Percentiles rank a stretch among this genome's conserved stretches.
phyloP scores from a whole-genome alignment of 495 filamentous ascomycete genomes.

The Aspergillus panamensis region DNA sequence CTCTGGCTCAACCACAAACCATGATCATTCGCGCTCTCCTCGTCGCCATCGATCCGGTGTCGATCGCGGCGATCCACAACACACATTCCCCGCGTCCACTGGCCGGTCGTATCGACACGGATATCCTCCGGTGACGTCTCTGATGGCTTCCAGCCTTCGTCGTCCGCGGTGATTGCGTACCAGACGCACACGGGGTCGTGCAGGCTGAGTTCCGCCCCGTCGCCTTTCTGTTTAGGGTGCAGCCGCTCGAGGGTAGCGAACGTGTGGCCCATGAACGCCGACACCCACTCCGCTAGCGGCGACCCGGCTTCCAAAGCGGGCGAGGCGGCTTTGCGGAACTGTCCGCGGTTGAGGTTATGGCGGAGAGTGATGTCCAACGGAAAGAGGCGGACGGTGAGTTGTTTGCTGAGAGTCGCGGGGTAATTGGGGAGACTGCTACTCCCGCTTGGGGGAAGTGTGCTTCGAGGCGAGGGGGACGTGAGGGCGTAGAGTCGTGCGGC shows the following conservation, averaged over 20 bases:
- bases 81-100: conserved; percentile 93
- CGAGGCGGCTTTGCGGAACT: conserved; percentile 55
- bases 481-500: conserved; percentile 86
- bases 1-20: conserved; percentile 67
- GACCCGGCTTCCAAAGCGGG: conserved; percentile 52
- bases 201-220: conserved; percentile 60
- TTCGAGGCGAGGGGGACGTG: conserved; percentile 70
- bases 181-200: conserved; percentile 90
- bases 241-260: conserved; percentile 68
- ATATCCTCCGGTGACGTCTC: conserved; percentile 60
- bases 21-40: conserved; percentile 58
- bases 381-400: conserved; percentile 73
- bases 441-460: conserved; percentile 61
- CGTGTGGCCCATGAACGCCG: conserved; percentile 70
- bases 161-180: conserved; percentile 66
- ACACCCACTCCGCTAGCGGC: conserved; percentile 79
- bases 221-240: conserved; percentile 51
- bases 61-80: conserved; percentile 69
- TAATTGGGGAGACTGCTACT: conserved; percentile 54
- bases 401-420: conserved; percentile 58
- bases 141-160: conserved; percentile 43
- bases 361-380: conserved; percentile 84
- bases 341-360: conserved; percentile 61
- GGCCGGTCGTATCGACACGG: conserved; percentile 78
- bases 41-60: conserved; percentile 56